These are phyloP conservation scores for Auricularia auricula-judae DNA, from an alignment of 768 basidiomycete species.

Conservation along the genomic window DNA sequence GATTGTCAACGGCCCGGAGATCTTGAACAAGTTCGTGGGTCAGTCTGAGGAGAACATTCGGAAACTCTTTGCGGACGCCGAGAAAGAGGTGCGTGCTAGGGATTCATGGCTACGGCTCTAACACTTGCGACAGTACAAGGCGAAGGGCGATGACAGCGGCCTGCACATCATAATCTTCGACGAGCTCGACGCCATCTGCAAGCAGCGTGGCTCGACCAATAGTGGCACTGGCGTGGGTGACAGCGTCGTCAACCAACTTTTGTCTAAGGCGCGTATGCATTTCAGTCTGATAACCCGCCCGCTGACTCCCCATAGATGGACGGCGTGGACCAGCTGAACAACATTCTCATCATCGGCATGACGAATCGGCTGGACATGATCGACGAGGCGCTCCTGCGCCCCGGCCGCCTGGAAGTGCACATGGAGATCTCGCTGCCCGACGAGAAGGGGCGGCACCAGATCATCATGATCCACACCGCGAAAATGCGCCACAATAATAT, in stretches of 20 bases:
- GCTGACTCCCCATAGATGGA: slow-evolving; percentile 67
- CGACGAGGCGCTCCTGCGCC: slow-evolving; percentile 92
- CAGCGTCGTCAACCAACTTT: slow-evolving; percentile 93
- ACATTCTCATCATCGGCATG: slow-evolving; percentile 99
- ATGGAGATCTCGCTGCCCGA: slow-evolving; percentile 99
- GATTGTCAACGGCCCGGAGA: slow-evolving; percentile 95
- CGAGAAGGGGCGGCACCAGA: slow-evolving; percentile 84
- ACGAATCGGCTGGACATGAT: slow-evolving; percentile 98
- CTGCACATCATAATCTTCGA: slow-evolving; percentile 99
- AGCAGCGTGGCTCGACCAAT: slow-evolving; percentile 89
- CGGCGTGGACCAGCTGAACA: slow-evolving; percentile 96
- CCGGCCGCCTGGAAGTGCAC: slow-evolving; percentile 97
- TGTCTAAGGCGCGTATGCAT: slow-evolving; percentile 65
- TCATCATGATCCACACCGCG: slow-evolving; percentile 86
- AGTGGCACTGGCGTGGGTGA: slow-evolving; percentile 97
- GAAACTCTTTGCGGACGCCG: slow-evolving; percentile 95
- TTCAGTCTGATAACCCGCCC: background rate
- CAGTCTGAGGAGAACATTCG: slow-evolving; percentile 96
- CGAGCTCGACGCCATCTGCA: slow-evolving; percentile 96
- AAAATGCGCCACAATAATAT: slow-evolving; percentile 91
- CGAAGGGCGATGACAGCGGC: slow-evolving; percentile 93
- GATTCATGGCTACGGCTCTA: slow-evolving; percentile 3
- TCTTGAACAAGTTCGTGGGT: slow-evolving; percentile 95
- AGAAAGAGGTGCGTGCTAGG: slow-evolving; percentile 65
- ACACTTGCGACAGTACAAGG: slow-evolving; percentile 64